Percentiles rank a stretch among this genome's conserved stretches.
Evolutionary conservation across 2,329 filamentous ascomycete genomes (phyloP).

Genomic region (Penicillium carneum): DNA sequence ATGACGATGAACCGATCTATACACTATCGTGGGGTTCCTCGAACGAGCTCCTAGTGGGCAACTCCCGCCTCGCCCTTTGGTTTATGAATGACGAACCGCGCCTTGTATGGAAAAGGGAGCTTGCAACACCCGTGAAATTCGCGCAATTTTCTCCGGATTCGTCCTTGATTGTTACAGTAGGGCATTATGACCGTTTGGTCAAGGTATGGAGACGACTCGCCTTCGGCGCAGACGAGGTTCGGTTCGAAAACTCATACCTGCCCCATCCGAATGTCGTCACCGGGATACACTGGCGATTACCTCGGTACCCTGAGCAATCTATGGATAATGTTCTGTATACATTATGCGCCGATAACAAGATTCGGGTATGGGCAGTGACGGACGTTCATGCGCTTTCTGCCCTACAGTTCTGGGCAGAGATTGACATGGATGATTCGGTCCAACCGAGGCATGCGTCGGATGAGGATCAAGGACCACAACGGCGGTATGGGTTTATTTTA

Average conservation of each 20-base stretch:
- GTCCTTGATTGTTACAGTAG: conserved; percentile 81
- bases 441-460: conserved; percentile 60
- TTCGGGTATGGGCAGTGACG: conserved; percentile 83
- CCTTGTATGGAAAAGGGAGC: conserved; percentile 73
- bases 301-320: conserved; percentile 76
- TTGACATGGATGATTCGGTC: conserved; percentile 78
- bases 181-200: conserved; percentile 78
- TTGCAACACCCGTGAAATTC: conserved; percentile 76
- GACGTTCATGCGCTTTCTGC: conserved; percentile 75
- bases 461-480: conserved; percentile 47
- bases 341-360: conserved; percentile 77
- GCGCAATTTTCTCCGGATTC: conserved; percentile 86
- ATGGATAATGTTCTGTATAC: conserved; percentile 90
- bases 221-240: conserved; percentile 80
- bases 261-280: conserved; percentile 84
- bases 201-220: conserved; percentile 92
- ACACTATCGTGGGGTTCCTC: conserved; percentile 85
- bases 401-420: conserved; percentile 78
- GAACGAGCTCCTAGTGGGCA: conserved; percentile 83
- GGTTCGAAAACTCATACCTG: conserved; percentile 90
- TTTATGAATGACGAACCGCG: conserved; percentile 56
- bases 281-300: conserved; percentile 82
- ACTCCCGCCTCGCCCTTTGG: conserved; percentile 74
- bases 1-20: conserved; percentile 54
- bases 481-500: conserved; percentile 79